Base-by-base conservation (phyloP, 768 basidiomycete species). In the Rhizopogon rudus region DNA sequence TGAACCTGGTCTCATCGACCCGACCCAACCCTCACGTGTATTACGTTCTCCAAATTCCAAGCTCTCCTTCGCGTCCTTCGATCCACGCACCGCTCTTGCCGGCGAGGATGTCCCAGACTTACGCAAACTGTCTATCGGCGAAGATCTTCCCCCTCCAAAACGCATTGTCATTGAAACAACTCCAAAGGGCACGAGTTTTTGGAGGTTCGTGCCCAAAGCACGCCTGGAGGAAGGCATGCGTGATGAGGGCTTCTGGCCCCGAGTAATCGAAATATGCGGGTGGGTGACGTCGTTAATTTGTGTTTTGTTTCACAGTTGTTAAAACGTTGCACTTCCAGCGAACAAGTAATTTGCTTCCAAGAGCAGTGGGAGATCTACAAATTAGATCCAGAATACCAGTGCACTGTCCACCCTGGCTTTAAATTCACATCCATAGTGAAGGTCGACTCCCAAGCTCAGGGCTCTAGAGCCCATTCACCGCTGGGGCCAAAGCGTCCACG, bases 291-390 rank as follows among this genome's bases (percentile, higher is more conserved):
- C 22, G 3, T 35, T 7, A 14, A 37, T 16, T 0, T 10, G 39
- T 49, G 9, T 49, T 8, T 25, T 49, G 9, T 49, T 8, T 25
- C 37, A 45, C 14, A 39, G 56, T 45, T 40, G 41, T 48, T 44
- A 53, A 7, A 61, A 57, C 56, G 22, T 49, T 62, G 41, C 53
- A 54, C 53, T 57, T 40, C 25, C 58, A 86, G 85, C 9, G 71
- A 80, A 68, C 65, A 67, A 1, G 68, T 80, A 51, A 66, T 78
- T 55, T 80, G 79, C 64, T 79, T 80, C 17, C 86, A 87, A 65
- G 87, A 91, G 37, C 88, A 91, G 66, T 92, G 90, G 90, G 90
- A 92, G 57, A 83, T 91, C 29, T 86, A 91, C 71, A 91, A 91
- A 64, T 77, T 92, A 7, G 90, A 92, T 63, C 82, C 86, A 3